phyloP scores from a whole-genome alignment of 306 rosid species.

The Quercus bicolor region DNA sequence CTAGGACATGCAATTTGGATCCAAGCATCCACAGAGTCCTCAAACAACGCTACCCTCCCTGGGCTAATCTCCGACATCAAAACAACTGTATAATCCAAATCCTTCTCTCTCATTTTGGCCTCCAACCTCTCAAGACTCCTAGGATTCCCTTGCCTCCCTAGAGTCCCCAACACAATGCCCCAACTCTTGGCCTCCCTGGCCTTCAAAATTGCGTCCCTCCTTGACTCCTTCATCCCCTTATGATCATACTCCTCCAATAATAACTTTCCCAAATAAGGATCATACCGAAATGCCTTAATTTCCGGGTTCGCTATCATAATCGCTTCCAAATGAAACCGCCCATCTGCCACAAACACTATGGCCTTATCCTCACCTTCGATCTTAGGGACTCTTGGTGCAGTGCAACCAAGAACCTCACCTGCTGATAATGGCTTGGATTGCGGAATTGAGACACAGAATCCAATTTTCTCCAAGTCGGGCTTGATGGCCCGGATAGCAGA shows the following conservation, averaged over 20 bases:
- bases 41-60: conserved; percentile 55
- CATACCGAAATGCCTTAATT: conserved; percentile 67
- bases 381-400: conserved; percentile 63
- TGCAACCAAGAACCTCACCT: conserved; percentile 91
- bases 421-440: conserved; percentile 86
- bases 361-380: conserved; percentile 35
- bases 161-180: conserved; percentile 63
- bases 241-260: conserved; percentile 90
- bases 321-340: conserved; percentile 90
- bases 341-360: conserved; percentile 79
- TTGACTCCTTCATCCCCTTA: conserved; percentile 66
- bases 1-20: conserved; percentile 94
- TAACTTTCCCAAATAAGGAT: conserved; percentile 79
- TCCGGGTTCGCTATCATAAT: conserved; percentile 92
- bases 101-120: conserved; percentile 62
- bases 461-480: conserved; percentile 61
- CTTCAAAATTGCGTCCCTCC: conserved; percentile 58
- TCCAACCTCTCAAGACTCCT: conserved; percentile 77
- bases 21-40: conserved; percentile 91
- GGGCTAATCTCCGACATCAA: conserved; percentile 95
- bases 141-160: conserved; percentile 97
- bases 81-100: conserved; percentile 56
- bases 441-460: conserved; percentile 73
- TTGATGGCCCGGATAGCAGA: conserved; percentile 71
- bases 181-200: conserved; percentile 66